Percentiles rank a stretch among this genome's conserved stretches.
Evolutionary conservation across 495 filamentous ascomycete genomes (phyloP).

Genomic region (Neurospora pannonica): DNA sequence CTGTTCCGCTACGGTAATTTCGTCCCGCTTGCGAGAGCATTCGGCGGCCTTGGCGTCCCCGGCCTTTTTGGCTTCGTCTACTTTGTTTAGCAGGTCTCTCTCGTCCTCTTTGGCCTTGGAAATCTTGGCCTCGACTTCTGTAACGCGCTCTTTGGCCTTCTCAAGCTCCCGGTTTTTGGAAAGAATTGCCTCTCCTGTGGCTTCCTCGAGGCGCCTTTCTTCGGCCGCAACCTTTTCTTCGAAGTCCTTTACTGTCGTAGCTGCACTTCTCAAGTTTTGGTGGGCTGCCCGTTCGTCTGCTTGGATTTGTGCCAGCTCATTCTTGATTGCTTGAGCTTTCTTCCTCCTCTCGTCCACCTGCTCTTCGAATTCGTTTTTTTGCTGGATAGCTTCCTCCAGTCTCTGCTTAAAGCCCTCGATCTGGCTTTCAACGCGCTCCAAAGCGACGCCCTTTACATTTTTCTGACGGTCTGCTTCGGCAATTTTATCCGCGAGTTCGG

Average conservation of each 20-base stretch:
- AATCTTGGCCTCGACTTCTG: slow-evolving; percentile 29
- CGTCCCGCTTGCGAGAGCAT: slow-evolving; percentile 29
- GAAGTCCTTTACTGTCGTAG: slow-evolving; percentile 24
- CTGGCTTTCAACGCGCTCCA: slow-evolving; percentile 21
- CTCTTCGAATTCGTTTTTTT: slow-evolving; percentile 21
- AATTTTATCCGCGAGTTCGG: slow-evolving; percentile 23
- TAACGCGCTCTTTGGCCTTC: slow-evolving; percentile 40
- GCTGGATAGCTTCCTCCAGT: slow-evolving; percentile 13
- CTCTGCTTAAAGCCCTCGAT: slow-evolving; percentile 16
- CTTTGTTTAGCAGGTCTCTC: slow-evolving; percentile 21
- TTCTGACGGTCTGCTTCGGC: slow-evolving; percentile 13
- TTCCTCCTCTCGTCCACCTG: slow-evolving; percentile 29
- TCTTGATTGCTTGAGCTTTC: slow-evolving; percentile 23
- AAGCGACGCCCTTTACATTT: slow-evolving; percentile 17
- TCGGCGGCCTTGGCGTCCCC: slow-evolving; percentile 28
- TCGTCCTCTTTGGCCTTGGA: slow-evolving; percentile 24
- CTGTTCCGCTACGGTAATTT: slow-evolving; percentile 41
- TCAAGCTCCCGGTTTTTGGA: slow-evolving; percentile 33
- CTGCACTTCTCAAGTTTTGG: slow-evolving; percentile 21
- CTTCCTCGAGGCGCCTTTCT: slow-evolving; percentile 39
- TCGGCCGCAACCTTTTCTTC: slow-evolving; percentile 34
- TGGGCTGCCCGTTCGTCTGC: slow-evolving; percentile 40
- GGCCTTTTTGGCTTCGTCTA: slow-evolving; percentile 32
- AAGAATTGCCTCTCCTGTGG: slow-evolving; percentile 39
- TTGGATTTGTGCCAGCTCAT: slow-evolving; percentile 25